phyloP scores from a whole-genome alignment of 257 asterid species.

The Verbascum thapsus region DNA sequence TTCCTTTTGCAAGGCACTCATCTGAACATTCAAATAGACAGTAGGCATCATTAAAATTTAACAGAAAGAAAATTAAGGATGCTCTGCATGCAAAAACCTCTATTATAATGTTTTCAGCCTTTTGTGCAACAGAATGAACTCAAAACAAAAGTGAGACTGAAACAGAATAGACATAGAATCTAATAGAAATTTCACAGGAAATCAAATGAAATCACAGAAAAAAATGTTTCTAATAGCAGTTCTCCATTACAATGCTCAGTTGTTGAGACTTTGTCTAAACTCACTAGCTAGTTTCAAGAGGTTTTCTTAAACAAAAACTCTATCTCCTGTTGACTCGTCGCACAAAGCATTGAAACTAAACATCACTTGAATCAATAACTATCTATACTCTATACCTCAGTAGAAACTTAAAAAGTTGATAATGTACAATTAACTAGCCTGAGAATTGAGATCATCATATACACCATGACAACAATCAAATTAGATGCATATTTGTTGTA shows the following conservation, averaged over 20 bases:
- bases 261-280: not conserved
- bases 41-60: constrained; percentile 11
- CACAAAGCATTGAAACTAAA: not conserved
- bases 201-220: not conserved
- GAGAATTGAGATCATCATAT: not conserved
- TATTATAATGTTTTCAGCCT: constrained; percentile 12
- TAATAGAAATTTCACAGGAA: constrained; percentile 1
- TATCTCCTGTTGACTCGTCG: not conserved
- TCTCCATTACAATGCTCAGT: not conserved
- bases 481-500: not conserved
- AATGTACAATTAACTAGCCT: not conserved
- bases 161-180: not conserved
- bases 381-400: constrained; percentile 1
- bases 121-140: not conserved
- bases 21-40: constrained; percentile 48
- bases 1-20: constrained; percentile 73
- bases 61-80: constrained; percentile 10
- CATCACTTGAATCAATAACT: too few relatives aligned
- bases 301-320: not conserved
- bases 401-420: not conserved
- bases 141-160: not conserved
- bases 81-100: not conserved
- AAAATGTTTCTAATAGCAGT: not conserved
- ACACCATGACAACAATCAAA: constrained; percentile 4
- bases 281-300: not conserved